Conservation (phyloP, 768 basidiomycete genomes). For the Amanita pallidorosea region DNA sequence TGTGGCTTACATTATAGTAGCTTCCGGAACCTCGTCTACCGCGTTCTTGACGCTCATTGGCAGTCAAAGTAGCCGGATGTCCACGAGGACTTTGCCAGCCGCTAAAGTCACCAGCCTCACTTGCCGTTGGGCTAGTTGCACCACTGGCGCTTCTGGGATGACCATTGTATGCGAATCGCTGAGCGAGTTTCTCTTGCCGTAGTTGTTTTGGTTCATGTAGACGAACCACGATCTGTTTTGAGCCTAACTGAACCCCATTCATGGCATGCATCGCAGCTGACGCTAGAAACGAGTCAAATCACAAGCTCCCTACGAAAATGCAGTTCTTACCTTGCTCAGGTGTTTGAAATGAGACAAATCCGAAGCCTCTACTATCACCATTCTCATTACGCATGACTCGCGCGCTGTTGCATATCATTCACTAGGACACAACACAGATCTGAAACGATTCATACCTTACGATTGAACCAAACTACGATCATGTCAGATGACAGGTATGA, state of each 20-base stretch:
- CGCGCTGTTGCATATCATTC: constrained; percentile 40
- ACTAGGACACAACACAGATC: background rate
- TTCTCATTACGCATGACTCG: constrained; percentile 85
- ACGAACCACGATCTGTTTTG: constrained; percentile 75
- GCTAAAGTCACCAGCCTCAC: constrained; percentile 69
- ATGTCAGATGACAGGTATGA: constrained; percentile 10
- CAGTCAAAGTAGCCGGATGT: constrained; percentile 39
- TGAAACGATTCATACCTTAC: constrained; percentile 48
- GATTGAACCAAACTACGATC: constrained; percentile 69
- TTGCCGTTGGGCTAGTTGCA: constrained; percentile 75
- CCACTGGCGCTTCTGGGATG: constrained; percentile 77
- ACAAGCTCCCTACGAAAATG: background rate
- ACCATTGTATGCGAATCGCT: constrained; percentile 70
- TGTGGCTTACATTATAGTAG: constrained; percentile 61
- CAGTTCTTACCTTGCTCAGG: constrained; percentile 61
- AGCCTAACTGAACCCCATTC: constrained; percentile 65
- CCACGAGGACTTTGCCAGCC: constrained; percentile 70
- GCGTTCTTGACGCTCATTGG: constrained; percentile 58
- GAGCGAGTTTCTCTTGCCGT: constrained; percentile 82
- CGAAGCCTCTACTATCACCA: constrained; percentile 79
- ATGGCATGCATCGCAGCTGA: constrained; percentile 64
- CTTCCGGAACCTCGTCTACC: constrained; percentile 75
- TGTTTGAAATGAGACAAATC: constrained; percentile 81
- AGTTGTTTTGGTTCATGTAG: constrained; percentile 87
- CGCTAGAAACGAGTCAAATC: constrained; percentile 31